A percentile compares a stretch with the other conserved stretches of the same genome.
These are phyloP conservation scores for Psilocybe subaeruginosa DNA, from an alignment of 768 basidiomycete species.

Conservation along the genomic window DNA sequence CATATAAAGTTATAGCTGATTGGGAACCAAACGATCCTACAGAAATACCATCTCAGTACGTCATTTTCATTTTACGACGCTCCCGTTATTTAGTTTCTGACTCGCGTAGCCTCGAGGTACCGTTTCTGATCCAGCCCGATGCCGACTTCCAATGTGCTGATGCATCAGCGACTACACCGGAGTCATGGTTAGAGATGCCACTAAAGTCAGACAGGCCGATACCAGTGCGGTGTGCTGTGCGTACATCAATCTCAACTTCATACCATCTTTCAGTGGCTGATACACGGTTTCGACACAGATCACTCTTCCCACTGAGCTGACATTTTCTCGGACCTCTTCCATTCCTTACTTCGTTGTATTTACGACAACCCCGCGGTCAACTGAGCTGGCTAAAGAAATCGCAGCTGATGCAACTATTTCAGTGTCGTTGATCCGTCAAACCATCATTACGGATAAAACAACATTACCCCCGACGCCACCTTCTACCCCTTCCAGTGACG, in stretches of 20 bases:
- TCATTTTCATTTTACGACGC: conserved; percentile 18
- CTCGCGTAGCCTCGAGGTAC: conserved; percentile 50
- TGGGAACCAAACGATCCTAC: conserved; percentile 59
- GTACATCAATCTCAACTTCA: conserved; percentile 27
- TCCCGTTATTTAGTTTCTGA: conserved; percentile 33
- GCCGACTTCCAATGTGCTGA: conserved; percentile 61
- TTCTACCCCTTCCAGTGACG: conserved; percentile 53
- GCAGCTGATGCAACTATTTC: conserved; percentile 71
- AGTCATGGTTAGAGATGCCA: conserved; percentile 72
- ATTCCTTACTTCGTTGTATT: conserved; percentile 78
- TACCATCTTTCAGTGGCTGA: not conserved
- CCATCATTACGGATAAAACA: conserved; percentile 50
- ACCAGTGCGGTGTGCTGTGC: conserved; percentile 68
- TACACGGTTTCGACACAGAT: conserved; percentile 41
- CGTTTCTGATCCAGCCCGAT: conserved; percentile 64
- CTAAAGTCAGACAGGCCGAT: conserved; percentile 63
- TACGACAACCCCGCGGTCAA: conserved; percentile 61
- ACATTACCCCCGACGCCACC: conserved; percentile 49
- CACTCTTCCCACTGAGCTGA: conserved; percentile 62
- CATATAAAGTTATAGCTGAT: conserved; percentile 56
- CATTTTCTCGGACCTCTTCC: conserved; percentile 62
- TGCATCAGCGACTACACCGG: conserved; percentile 41
- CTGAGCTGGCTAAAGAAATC: conserved; percentile 61
- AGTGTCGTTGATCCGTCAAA: conserved; percentile 65
- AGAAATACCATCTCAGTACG: conserved; percentile 52